A percentile compares a stretch with the other conserved stretches of the same genome.
Conservation (phyloP, 148 eudicot genomes). For the Chenopodium suecicum region DNA sequence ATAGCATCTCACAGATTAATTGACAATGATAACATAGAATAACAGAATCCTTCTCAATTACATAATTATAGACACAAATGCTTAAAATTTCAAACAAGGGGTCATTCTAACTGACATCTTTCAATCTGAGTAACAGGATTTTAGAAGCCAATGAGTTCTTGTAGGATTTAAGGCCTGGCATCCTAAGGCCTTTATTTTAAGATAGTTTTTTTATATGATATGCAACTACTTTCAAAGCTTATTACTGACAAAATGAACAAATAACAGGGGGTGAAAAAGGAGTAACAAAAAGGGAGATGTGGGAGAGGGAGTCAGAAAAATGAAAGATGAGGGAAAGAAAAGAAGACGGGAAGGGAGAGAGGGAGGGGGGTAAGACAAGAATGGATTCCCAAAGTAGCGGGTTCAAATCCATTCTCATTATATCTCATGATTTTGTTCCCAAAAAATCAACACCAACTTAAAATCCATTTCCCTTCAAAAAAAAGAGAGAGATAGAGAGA, state of each 20-base stretch:
- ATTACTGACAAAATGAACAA: not conserved
- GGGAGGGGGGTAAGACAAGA: not conserved
- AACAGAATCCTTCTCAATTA: not conserved
- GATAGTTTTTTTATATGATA: not conserved
- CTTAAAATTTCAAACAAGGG: not conserved
- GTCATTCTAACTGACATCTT: not conserved
- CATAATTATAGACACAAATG: not conserved
- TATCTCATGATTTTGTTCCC: not conserved
- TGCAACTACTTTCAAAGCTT: not conserved
- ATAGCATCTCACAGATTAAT: not conserved
- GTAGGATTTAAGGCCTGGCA: not conserved
- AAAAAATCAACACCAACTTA: not conserved
- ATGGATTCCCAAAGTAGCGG: not conserved
- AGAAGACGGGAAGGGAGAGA: not conserved
- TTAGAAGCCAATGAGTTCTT: not conserved
- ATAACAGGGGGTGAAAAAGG: not conserved
- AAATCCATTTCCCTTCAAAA: no score
- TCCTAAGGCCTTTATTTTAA: not conserved
- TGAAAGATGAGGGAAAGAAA: not conserved
- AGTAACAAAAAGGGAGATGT: no score
- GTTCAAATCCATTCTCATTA: not conserved
- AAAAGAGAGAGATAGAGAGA: no score
- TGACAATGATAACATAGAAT: not conserved
- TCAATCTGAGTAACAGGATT: not conserved
- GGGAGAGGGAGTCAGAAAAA: not conserved